phyloP scores from a whole-genome alignment of 2,329 filamentous ascomycete species.

The Triangularia verruculosa region DNA sequence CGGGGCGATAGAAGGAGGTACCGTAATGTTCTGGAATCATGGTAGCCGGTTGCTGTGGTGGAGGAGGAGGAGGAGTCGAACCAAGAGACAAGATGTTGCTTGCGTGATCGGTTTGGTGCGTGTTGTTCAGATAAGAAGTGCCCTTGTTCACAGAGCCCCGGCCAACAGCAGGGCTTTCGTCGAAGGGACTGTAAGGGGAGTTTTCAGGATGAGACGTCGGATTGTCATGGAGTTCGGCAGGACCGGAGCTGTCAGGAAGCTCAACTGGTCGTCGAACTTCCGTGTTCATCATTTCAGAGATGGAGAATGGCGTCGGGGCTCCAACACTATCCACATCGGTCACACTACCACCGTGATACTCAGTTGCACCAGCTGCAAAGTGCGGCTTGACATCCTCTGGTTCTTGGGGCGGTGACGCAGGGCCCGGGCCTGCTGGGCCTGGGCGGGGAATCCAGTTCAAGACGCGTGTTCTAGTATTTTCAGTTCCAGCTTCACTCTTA shows the following conservation, averaged over 20 bases:
- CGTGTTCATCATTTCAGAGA: conserved; percentile 28
- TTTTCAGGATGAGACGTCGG: conserved; percentile 40
- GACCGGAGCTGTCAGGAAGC: conserved; percentile 42
- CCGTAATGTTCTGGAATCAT: conserved; percentile 8
- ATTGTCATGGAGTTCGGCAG: conserved; percentile 45
- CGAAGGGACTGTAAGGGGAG: conserved; percentile 33
- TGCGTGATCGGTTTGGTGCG: conserved; percentile 31
- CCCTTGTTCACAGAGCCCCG: conserved; percentile 30
- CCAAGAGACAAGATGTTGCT: conserved; percentile 28
- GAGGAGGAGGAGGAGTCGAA: neutral
- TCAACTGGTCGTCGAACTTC: conserved; percentile 35
- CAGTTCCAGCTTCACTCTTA: conserved; percentile 39
- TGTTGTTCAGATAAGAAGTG: conserved; percentile 28
- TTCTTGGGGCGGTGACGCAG: conserved; percentile 32
- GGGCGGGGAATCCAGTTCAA: conserved; percentile 46
- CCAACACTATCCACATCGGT: conserved; percentile 40
- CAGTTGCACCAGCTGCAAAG: conserved; percentile 37
- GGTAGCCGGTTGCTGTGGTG: conserved; percentile 4
- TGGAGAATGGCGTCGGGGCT: conserved; percentile 11
- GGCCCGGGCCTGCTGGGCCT: conserved; percentile 32
- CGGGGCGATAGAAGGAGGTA: conserved; percentile 21
- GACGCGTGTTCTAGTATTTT: conserved; percentile 48
- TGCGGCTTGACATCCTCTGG: conserved; percentile 39
- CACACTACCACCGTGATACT: conserved; percentile 31
- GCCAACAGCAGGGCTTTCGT: conserved; percentile 23